Conservation (phyloP, 1,284 basidiomycete species). For the Cutaneotrichosporon dermatis region DNA sequence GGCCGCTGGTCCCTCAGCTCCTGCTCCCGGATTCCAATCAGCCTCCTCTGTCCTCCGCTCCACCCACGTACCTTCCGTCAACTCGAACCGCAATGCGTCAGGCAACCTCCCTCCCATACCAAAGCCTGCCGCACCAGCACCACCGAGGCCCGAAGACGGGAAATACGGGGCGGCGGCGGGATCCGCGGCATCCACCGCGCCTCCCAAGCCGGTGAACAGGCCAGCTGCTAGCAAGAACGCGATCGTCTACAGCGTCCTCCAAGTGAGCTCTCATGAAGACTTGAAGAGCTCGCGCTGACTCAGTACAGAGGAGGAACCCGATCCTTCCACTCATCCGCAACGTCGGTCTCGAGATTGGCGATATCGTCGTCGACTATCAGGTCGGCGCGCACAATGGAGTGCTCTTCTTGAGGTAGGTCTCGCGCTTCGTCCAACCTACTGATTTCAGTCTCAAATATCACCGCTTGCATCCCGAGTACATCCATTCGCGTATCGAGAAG, state of each 20-base stretch:
- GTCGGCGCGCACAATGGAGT: slow-evolving; percentile 92
- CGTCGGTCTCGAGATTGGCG: slow-evolving; percentile 89
- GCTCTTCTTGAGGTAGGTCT: slow-evolving; percentile 72
- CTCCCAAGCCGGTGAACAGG: slow-evolving; percentile 29
- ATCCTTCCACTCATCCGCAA: slow-evolving; percentile 77
- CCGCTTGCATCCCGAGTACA: slow-evolving; percentile 94
- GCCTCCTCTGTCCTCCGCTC: slow-evolving; percentile 22
- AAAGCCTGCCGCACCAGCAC: background rate
- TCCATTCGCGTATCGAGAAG: slow-evolving; percentile 82
- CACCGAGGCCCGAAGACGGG: background rate
- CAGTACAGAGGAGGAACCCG: slow-evolving; percentile 73
- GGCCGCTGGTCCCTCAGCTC: background rate
- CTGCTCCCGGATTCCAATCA: slow-evolving; percentile 14
- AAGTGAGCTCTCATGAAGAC: slow-evolving; percentile 49
- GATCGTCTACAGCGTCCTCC: slow-evolving; percentile 66
- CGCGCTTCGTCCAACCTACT: background rate
- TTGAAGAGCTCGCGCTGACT: background rate
- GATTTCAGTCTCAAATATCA: slow-evolving; percentile 78
- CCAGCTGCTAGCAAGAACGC: slow-evolving; percentile 48
- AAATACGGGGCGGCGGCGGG: background rate
- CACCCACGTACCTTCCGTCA: slow-evolving; percentile 12
- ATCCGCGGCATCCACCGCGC: background rate
- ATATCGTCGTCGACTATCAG: slow-evolving; percentile 89
- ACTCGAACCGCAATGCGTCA: slow-evolving; percentile 23
- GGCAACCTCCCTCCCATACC: slow-evolving; percentile 18